These are phyloP conservation scores for Platanthera zijinensis DNA, from an alignment of 106 monocot genomes.

Conservation along the genomic window DNA sequence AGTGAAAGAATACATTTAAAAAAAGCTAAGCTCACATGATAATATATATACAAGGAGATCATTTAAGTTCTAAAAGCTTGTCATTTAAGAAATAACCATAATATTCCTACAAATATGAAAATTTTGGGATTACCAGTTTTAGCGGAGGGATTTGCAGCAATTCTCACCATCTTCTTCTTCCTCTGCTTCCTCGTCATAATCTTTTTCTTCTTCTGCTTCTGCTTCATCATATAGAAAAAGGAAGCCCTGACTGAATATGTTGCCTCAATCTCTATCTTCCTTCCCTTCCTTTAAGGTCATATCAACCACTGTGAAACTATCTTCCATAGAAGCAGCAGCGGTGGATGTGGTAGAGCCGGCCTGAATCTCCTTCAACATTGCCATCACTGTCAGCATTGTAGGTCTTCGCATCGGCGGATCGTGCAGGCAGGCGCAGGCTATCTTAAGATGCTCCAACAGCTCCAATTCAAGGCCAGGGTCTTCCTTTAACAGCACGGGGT, in stretches of 20 bases:
- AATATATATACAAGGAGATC: not conserved
- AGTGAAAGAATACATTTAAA: too few species aligned
- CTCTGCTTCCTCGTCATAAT: too few species aligned
- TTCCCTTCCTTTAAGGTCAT: constrained; percentile 68
- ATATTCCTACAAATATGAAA: constrained; percentile 9
- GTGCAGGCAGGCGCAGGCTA: constrained; percentile 69
- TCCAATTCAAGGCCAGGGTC: constrained; percentile 47
- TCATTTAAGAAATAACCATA: not conserved
- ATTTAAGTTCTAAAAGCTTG: not conserved
- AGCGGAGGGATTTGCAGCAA: not conserved
- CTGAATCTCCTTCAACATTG: constrained; percentile 86
- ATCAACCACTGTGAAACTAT: constrained; percentile 29
- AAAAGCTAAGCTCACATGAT: not conserved
- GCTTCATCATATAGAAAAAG: not conserved
- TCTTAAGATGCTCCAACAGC: constrained; percentile 68
- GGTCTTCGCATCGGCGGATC: constrained; percentile 61
- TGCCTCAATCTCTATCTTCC: constrained; percentile 34
- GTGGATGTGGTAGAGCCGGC: constrained; percentile 35
- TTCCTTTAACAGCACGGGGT: constrained; percentile 46
- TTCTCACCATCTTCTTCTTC: not conserved
- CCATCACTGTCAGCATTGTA: constrained; percentile 76
- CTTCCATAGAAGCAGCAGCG: not conserved
- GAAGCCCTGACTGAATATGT: not conserved
- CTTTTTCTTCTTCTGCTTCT: too few species aligned
- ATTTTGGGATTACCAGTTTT: not conserved